Conservation (phyloP, 2,329 filamentous ascomycete genomes). For the Curvularia sp. region DNA sequence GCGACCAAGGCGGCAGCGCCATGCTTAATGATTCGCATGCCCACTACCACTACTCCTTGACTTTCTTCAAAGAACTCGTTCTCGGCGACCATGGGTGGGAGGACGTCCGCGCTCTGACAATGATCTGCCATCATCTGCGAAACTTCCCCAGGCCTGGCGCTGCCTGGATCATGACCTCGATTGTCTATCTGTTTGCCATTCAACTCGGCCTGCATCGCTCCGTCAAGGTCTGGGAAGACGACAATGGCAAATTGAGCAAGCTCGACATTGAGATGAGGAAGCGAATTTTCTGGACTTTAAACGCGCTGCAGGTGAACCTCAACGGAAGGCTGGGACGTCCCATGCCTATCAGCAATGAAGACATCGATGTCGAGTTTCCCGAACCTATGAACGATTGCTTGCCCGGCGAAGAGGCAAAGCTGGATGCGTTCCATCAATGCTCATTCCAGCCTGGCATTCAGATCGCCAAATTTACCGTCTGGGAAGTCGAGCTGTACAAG, state of each 20-base stretch:
- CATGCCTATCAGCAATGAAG: conserved; percentile 74
- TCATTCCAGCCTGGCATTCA: conserved; percentile 71
- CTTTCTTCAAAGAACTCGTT: conserved; percentile 70
- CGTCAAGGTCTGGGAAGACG: conserved; percentile 63
- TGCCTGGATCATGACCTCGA: conserved; percentile 71
- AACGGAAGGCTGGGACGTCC: conserved; percentile 78
- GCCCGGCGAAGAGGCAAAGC: conserved; percentile 62
- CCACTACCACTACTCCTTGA: conserved; percentile 78
- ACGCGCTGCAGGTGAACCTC: conserved; percentile 71
- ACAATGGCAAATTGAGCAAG: conserved; percentile 53
- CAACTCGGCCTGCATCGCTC: conserved; percentile 79
- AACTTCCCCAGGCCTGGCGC: conserved; percentile 81
- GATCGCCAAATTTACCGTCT: conserved; percentile 68
- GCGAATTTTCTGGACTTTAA: conserved; percentile 76
- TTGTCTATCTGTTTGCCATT: conserved; percentile 71
- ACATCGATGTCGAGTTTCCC: conserved; percentile 81
- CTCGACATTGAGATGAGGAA: conserved; percentile 79
- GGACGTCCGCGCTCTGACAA: conserved; percentile 74
- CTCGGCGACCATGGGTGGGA: conserved; percentile 67
- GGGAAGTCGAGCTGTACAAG: conserved; percentile 76
- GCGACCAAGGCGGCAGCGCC: conserved; percentile 47
- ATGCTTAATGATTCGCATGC: conserved; percentile 72
- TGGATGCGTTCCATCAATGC: conserved; percentile 62
- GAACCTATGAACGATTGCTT: conserved; percentile 74
- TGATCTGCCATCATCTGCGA: conserved; percentile 76